Evolutionary conservation across 2,329 filamentous ascomycete genomes (phyloP), one percentile per base, ranked within the genome.

Genomic region (Trichoderma simmonsii): DNA sequence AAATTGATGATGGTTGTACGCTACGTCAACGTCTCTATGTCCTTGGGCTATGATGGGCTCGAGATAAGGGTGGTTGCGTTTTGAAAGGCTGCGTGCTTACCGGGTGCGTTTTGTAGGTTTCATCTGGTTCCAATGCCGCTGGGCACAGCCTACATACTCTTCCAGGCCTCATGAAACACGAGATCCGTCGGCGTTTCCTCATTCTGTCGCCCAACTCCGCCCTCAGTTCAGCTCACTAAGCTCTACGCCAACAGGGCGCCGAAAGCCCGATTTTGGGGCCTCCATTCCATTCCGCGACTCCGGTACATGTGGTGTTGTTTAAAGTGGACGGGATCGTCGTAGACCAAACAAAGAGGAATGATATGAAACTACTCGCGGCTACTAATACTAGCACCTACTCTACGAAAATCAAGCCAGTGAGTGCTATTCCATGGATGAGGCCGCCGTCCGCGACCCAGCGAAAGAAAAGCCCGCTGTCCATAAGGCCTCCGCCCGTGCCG

Each of bases 201-300:
- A 28, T 39, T 59, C 26, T 68, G 51, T 15, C 36, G 51, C 28
- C 56, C 66, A 61, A 48, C 26, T 60, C 66, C 56, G 28, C 36
- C 56, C 28, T 54, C 65, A 21, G 34, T 69, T 51, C 66, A 61
- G 66, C 66, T 61, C 56, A 51, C 21, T 39, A 69, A 48, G 51
- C 39, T 61, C 36, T 51, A 21, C 66, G 36, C 56, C 66, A 60
- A 28, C 54, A 39, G 48, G 63, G 48, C 18, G 43, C 63, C 64
- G 51, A 56, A 39, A 43, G 54, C 32, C 54, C 34, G 54, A 60
- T 26, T 43, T 21, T 57, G 64, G 51, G 15, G 64, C 34, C 34
- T 68, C 65, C 34, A 43, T 60, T 69, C 56, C 36, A 69, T 69
- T 69, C 66, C 66, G 54, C 36, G 28, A 34, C 15, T 60, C 56